A percentile compares a stretch with the other conserved stretches of the same genome.
Evolutionary conservation across 345 rosid species (phyloP).

Genomic region (Cardamine chenopodiifolia): DNA sequence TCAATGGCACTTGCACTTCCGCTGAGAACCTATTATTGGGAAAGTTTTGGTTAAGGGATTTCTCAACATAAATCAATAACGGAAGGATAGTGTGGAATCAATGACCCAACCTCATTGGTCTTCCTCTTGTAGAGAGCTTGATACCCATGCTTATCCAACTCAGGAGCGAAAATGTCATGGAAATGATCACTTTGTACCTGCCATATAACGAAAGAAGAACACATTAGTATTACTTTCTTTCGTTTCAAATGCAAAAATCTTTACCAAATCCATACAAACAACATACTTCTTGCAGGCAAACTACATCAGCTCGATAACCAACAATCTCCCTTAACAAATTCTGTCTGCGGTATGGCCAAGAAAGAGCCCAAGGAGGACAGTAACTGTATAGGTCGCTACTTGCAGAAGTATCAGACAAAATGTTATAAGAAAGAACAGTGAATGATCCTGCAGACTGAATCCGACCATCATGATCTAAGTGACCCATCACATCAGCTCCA

Average conservation of each 20-base stretch:
- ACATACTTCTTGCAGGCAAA: constrained; percentile 93
- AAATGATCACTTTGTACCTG: constrained; percentile 98
- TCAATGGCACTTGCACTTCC: constrained; percentile 70
- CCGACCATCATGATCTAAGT: constrained; percentile 72
- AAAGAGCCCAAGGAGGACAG: constrained; percentile 99
- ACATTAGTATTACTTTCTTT: neutral
- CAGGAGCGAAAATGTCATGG: constrained; percentile 83
- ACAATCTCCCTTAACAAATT: constrained; percentile 93
- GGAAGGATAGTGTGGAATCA: neutral
- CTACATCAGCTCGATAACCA: constrained; percentile 95
- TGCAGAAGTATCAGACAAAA: constrained; percentile 79
- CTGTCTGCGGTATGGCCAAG: constrained; percentile 97
- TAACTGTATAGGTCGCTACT: constrained; percentile 76
- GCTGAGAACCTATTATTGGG: constrained; percentile 62
- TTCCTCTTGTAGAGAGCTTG: constrained; percentile 89
- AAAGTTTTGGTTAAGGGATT: constrained; percentile 3
- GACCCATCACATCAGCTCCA: constrained; percentile 75
- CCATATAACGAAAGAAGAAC: constrained; percentile 19
- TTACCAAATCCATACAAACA: constrained; percentile 13
- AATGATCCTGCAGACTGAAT: constrained; percentile 78
- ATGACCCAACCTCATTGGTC: constrained; percentile 82
- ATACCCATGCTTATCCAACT: constrained; percentile 96
- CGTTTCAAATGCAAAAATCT: constrained; percentile 25
- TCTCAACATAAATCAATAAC: neutral
- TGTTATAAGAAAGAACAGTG: constrained; percentile 94